These are phyloP conservation scores for Stentor roeselii DNA, from an alignment of 73 alveolate genomes.

Conservation along the genomic window DNA sequence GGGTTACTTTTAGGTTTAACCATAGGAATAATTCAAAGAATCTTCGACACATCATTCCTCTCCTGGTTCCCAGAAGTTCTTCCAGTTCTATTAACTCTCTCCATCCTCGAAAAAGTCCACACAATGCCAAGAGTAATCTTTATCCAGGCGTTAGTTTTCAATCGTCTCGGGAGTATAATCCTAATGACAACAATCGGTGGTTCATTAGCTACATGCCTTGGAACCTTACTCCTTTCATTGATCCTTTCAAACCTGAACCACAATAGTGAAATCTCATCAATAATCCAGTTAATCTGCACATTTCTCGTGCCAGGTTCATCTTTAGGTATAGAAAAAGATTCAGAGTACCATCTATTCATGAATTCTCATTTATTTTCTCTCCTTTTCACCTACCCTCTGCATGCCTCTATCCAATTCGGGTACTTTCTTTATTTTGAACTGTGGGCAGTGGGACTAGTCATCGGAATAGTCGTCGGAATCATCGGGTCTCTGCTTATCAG, in stretches of 20 bases:
- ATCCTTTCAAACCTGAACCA: background rate
- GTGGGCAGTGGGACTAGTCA: background rate
- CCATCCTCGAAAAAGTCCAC: background rate
- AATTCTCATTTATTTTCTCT: background rate
- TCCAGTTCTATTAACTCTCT: background rate
- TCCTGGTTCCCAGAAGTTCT: background rate
- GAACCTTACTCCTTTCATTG: background rate
- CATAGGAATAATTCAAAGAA: background rate
- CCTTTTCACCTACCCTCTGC: background rate
- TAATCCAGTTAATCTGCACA: background rate
- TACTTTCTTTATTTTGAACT: background rate
- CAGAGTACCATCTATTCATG: background rate
- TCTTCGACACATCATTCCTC: background rate
- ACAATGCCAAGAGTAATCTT: background rate
- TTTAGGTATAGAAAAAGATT: constrained; percentile 14
- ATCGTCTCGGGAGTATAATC: background rate
- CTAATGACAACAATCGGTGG: background rate
- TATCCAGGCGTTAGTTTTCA: background rate
- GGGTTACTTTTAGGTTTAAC: background rate
- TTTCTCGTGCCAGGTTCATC: background rate
- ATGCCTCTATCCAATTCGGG: background rate
- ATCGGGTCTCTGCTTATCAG: background rate
- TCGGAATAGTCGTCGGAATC: background rate
- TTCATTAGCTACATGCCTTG: background rate
- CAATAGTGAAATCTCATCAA: background rate